These are phyloP conservation scores for Eucalyptus marginata DNA, from an alignment of 345 rosid species.

Conservation along the genomic window DNA sequence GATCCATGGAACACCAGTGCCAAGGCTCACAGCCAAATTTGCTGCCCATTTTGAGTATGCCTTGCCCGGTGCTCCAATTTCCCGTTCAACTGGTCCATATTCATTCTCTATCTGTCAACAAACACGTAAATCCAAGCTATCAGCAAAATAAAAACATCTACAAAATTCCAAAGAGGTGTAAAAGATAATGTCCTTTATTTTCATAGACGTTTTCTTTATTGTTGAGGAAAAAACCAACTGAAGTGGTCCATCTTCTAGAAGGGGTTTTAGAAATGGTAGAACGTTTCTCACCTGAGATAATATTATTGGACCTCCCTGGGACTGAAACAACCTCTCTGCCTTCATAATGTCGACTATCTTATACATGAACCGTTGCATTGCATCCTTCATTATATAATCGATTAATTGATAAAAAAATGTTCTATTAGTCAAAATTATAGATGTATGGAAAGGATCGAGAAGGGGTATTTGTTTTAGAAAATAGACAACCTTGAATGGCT, in stretches of 20 bases:
- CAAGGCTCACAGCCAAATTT: conserved; percentile 25
- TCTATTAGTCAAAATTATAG: not conserved
- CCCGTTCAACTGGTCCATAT: conserved; percentile 1
- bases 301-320: conserved; percentile 40
- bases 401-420: not conserved
- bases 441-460: not conserved
- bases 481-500: not conserved
- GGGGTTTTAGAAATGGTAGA: not conserved
- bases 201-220: not conserved
- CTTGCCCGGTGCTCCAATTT: not conserved
- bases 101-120: conserved; percentile 8
- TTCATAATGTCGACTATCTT: conserved; percentile 31
- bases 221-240: no score
- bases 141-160: not conserved
- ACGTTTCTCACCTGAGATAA: conserved; percentile 22
- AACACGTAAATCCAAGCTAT: not conserved
- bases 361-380: conserved; percentile 27
- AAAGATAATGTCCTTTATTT: not conserved
- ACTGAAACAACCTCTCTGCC: conserved; percentile 19
- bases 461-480: not conserved
- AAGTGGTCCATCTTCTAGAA: not conserved
- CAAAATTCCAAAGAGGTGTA: not conserved
- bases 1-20: conserved; percentile 42
- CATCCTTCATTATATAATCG: not conserved
- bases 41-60: conserved; percentile 36